Evolutionary conservation across 2,329 filamentous ascomycete genomes (phyloP), one percentile per base, ranked within the genome.

Genomic region (Microsporum canis): DNA sequence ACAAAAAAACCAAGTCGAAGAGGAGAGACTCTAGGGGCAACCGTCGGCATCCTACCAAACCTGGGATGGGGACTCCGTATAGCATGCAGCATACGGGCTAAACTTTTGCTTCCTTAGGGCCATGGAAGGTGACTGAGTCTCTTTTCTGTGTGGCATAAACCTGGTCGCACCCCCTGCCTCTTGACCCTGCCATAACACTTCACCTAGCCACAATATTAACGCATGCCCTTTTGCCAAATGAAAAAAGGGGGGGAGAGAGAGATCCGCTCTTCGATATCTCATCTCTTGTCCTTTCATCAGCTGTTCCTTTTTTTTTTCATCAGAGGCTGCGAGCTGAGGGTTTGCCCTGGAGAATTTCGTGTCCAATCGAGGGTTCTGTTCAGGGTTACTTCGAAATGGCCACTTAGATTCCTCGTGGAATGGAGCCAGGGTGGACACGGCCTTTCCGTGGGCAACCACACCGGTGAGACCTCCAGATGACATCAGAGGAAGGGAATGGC

Each of bases 361-460:
- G 45, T 31, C 27, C 45, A 51, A 51, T 51, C 7, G 45, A 14
- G 45, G 17, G 10, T 51, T 31, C 45, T 31, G 27, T 8, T 51
- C 45, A 51, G 31, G 45, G 45, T 51, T 51, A n/a, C 23, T 36
- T 34, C 31, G 49, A 53, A 53, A 34, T 36, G 51, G 51, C 51
- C 51, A 55, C 51, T 55, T 17, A 34, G 31, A 14, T 36, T 36
- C 51, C 36, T 23, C 51, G 36, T 23, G 51, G 51, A 55, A 34
- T 55, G 51, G 51, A 36, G 51, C 31, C 51, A 36, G 51, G 51
- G 51, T 55, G 51, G 57, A 49, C 43, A 45, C 36, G 41, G 43
- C 57, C 10, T 59, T 59, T 29, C 39, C 57, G 39, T 59, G 57
- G 45, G 36, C 57, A 59, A 59, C 57, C 57, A 45, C 57, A 59